phyloP scores from a whole-genome alignment of 2,329 filamentous ascomycete genomes.

The Penicillium brasilianum region DNA sequence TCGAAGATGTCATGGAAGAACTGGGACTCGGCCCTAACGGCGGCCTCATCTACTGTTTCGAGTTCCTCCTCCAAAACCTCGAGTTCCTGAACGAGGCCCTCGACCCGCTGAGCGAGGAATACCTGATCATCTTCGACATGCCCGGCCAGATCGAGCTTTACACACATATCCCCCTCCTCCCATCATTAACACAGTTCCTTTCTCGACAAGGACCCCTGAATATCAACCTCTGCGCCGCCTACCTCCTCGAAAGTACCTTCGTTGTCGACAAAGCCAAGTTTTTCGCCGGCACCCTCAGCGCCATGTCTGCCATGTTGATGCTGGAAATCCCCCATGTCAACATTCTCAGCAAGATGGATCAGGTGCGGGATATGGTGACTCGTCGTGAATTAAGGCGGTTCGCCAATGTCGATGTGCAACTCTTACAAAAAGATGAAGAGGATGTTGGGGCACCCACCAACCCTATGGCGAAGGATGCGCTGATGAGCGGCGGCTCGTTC shows the following conservation, averaged over 20 bases:
- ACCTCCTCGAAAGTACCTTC: conserved; percentile 94
- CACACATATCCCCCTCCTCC: conserved; percentile 92
- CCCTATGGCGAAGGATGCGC: conserved; percentile 66
- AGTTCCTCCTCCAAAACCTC: conserved; percentile 92
- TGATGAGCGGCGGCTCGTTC: conserved; percentile 84
- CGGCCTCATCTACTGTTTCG: conserved; percentile 93
- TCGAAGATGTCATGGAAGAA: conserved; percentile 97
- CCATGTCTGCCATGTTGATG: conserved; percentile 99
- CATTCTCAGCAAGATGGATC: conserved; percentile 96
- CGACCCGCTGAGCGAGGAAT: conserved; percentile 87
- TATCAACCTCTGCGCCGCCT: conserved; percentile 89
- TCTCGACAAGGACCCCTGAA: conserved; percentile 80
- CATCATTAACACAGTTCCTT: conserved; percentile 79
- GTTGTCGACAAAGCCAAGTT: conserved; percentile 96
- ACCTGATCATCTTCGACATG: conserved; percentile 98
- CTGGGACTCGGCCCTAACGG: conserved; percentile 89
- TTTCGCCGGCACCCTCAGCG: conserved; percentile 91
- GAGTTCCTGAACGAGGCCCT: conserved; percentile 88
- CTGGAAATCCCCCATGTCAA: conserved; percentile 96
- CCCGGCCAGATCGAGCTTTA: conserved; percentile 98
- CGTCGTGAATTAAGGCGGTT: conserved; percentile 90
- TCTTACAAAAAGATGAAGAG: conserved; percentile 72
- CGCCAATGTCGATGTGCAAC: conserved; percentile 78
- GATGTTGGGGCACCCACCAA: conserved; percentile 62
- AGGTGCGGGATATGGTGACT: conserved; percentile 85